Base-by-base conservation (phyloP, 2,329 filamentous ascomycete species). In the Clonostachys chloroleuca region DNA sequence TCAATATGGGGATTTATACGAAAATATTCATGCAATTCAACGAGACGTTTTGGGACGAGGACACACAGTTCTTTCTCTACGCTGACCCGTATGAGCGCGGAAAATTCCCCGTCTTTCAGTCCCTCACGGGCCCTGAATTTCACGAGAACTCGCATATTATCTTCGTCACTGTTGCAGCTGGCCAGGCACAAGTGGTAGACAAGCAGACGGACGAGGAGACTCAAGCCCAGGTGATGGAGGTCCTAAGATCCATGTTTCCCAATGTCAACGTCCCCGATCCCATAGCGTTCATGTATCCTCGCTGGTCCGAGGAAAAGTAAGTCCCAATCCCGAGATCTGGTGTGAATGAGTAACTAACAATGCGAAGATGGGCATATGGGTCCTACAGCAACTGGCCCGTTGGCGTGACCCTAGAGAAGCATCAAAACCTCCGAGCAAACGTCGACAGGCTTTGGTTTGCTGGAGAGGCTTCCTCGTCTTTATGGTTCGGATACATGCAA, bases 1-100 rank as follows among this genome's bases (percentile, higher is more conserved):
- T 87, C 59, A 69, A 73, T 51, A 87, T 88, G 78, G 84, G 80
- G 7, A 87, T 83, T 0, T 89, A 87, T 64, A 88, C 83, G 45
- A 89, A 89, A 59, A 79, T 88, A 51, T 88, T 88, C 64, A 66
- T 85, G 50, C 84, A 87, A 51, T 88, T 87, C 63, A 70, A 82
- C 50, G 69, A 82, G 47, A 77, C 80, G 0, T 89, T 88, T 62
- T 88, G 84, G 85, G 67, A 54, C 0, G 57, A 64, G 1, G 62
- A 70, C 14, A 66, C 59, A 0, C 61, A 75, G 52, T 75, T 61
- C 52, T 69, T 75, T 48, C 57, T 75, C 0, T 75, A 75, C 46
- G 72, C 72, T 0, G 72, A 73, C 20, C 61, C 68, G 4, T 59
- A 60, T 0, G 56, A 57, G 16, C 65, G 72, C 2, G 72, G 72